A percentile compares a stretch with the other conserved stretches of the same genome.
Evolutionary conservation across 352 stramenopile species (phyloP).

Genomic region (Paralagenidium karlingii): DNA sequence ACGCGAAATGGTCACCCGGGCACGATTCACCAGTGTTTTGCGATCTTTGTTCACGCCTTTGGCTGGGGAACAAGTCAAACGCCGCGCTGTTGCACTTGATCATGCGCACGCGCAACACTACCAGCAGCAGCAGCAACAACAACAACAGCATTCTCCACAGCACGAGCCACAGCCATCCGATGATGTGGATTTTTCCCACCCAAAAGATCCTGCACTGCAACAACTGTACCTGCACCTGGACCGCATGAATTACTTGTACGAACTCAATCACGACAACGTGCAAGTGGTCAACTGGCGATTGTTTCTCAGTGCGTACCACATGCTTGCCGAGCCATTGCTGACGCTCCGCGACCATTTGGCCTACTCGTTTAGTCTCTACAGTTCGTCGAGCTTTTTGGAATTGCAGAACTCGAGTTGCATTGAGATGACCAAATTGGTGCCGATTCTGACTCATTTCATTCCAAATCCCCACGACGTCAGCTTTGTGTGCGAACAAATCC

Average conservation of each 20-base stretch:
- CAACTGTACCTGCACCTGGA: slow-evolving; percentile 41
- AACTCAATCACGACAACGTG: slow-evolving; percentile 33
- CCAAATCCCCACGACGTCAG: slow-evolving; percentile 27
- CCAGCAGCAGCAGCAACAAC: neutral
- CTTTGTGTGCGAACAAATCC: slow-evolving; percentile 41
- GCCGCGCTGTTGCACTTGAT: neutral
- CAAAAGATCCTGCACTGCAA: slow-evolving; percentile 11
- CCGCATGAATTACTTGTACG: slow-evolving; percentile 42
- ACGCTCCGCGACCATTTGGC: slow-evolving; percentile 32
- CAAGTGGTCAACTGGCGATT: slow-evolving; percentile 53
- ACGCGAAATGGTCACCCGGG: slow-evolving; percentile 49
- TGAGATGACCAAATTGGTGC: slow-evolving; percentile 18
- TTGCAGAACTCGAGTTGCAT: slow-evolving; percentile 16
- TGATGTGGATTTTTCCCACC: slow-evolving; percentile 1
- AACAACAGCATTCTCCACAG: slow-evolving; percentile 1
- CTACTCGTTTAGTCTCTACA: slow-evolving; percentile 47
- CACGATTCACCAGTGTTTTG: slow-evolving; percentile 49
- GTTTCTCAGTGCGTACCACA: slow-evolving; percentile 34
- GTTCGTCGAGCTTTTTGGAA: slow-evolving; percentile 37
- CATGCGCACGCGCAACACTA: neutral
- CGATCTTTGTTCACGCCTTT: slow-evolving; percentile 36
- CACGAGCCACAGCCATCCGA: neutral
- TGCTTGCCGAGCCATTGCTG: slow-evolving; percentile 46
- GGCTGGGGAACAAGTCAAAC: slow-evolving; percentile 8
- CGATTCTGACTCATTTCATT: slow-evolving; percentile 39